phyloP scores from a whole-genome alignment of 495 filamentous ascomycete genomes.

The Usnea hakonensis region DNA sequence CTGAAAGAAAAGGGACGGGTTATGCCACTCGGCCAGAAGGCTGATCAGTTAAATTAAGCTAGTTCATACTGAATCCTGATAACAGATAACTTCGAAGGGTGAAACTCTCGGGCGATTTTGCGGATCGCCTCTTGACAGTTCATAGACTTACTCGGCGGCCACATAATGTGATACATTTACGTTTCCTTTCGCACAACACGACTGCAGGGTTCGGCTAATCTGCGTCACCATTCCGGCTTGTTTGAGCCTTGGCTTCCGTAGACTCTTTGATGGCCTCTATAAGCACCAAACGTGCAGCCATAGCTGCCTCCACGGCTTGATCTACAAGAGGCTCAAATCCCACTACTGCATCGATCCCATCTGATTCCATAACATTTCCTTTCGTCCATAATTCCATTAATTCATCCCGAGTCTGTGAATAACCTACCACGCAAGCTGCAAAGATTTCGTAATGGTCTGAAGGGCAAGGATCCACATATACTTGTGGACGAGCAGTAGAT shows the following conservation, averaged over 20 bases:
- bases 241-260: conserved; percentile 28
- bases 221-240: conserved; percentile 18
- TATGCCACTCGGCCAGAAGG: too few species aligned
- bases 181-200: background rate
- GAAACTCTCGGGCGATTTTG: background rate
- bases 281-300: conserved; percentile 50
- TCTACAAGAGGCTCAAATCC: conserved; percentile 51
- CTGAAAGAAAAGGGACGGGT: too few species aligned
- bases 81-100: background rate
- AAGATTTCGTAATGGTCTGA: conserved; percentile 68
- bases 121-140: background rate
- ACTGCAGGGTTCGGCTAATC: background rate
- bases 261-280: conserved; percentile 51
- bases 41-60: too few species aligned
- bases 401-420: conserved; percentile 80
- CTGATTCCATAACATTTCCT: conserved; percentile 50
- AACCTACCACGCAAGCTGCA: conserved; percentile 83
- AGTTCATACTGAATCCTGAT: background rate
- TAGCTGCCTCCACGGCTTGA: conserved; percentile 56
- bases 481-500: conserved; percentile 25
- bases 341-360: conserved; percentile 25
- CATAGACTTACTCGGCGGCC: background rate
- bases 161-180: background rate
- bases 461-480: conserved; percentile 79
- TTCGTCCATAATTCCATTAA: conserved; percentile 92